Evolutionary conservation across 2,329 filamentous ascomycete species (phyloP).

Genomic region (Delphinella strobiligena): DNA sequence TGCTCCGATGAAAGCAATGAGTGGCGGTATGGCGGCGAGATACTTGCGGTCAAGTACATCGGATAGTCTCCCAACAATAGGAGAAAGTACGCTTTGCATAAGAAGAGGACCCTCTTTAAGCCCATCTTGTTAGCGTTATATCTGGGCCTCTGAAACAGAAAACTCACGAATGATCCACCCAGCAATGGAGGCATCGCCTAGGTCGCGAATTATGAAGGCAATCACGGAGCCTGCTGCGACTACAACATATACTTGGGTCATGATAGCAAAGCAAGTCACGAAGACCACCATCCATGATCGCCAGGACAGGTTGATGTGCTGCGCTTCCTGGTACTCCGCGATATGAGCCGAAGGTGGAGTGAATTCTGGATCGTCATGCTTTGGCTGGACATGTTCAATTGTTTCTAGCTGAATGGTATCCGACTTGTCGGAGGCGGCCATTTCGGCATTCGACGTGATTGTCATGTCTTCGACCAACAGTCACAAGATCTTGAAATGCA

Average conservation of each 20-base stretch:
- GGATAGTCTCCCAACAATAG: constrained; percentile 43
- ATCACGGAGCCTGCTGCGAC: constrained; percentile 44
- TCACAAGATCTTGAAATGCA: not conserved
- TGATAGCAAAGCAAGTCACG: constrained; percentile 40
- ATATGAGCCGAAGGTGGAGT: constrained; percentile 1
- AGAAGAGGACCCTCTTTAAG: constrained; percentile 39
- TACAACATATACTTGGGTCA: constrained; percentile 45
- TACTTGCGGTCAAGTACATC: constrained; percentile 45
- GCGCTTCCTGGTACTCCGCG: constrained; percentile 1
- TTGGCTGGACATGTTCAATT: not conserved
- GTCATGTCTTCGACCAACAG: not conserved
- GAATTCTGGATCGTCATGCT: not conserved
- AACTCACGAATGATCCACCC: constrained; percentile 45
- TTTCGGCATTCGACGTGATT: not conserved
- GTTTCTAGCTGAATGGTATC: not conserved
- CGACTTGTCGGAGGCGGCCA: no score
- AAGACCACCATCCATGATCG: constrained; percentile 41
- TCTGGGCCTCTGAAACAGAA: not conserved
- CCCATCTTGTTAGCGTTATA: not conserved
- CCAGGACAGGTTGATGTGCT: constrained; percentile 41
- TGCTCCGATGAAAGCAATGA: constrained; percentile 42
- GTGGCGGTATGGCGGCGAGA: constrained; percentile 39
- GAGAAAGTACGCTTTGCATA: constrained; percentile 46
- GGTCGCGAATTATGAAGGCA: constrained; percentile 43
- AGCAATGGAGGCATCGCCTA: constrained; percentile 37